Conservation (phyloP, 345 rosid species). For the Eucalyptus polyanthemos region DNA sequence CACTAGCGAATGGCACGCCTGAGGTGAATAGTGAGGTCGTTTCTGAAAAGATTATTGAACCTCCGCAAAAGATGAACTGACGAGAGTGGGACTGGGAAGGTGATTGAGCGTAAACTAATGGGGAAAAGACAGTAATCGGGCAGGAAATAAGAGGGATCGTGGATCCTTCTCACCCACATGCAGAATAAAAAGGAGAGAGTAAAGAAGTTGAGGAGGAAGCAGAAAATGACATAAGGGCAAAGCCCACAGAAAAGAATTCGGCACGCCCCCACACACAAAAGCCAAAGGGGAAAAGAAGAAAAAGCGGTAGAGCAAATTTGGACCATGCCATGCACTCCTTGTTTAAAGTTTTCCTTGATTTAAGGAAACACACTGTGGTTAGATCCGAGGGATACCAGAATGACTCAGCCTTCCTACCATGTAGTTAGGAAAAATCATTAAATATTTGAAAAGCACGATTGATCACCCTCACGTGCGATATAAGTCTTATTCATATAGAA, state of each 20-base stretch:
- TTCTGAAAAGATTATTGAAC: neutral
- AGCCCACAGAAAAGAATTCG: neutral
- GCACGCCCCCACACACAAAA: neutral
- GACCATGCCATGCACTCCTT: neutral
- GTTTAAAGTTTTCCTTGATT: neutral
- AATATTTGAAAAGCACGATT: neutral
- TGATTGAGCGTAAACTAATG: neutral
- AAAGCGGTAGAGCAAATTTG: neutral
- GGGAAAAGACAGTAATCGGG: neutral
- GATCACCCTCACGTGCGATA: neutral
- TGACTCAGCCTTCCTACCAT: neutral
- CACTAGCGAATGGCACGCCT: neutral
- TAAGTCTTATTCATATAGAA: neutral
- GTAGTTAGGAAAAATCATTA: neutral
- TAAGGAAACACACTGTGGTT: neutral
- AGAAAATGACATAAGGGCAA: neutral
- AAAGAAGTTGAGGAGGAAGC: neutral
- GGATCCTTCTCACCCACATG: neutral
- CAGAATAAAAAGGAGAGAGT: neutral
- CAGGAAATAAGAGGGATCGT: neutral
- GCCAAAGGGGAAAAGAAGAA: neutral
- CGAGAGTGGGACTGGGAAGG: neutral
- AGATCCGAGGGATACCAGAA: neutral
- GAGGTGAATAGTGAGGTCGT: neutral
- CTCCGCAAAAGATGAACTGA: neutral